These are phyloP conservation scores for Neurospora sp. DNA, from an alignment of 2,329 filamentous ascomycete species.

Conservation along the genomic window DNA sequence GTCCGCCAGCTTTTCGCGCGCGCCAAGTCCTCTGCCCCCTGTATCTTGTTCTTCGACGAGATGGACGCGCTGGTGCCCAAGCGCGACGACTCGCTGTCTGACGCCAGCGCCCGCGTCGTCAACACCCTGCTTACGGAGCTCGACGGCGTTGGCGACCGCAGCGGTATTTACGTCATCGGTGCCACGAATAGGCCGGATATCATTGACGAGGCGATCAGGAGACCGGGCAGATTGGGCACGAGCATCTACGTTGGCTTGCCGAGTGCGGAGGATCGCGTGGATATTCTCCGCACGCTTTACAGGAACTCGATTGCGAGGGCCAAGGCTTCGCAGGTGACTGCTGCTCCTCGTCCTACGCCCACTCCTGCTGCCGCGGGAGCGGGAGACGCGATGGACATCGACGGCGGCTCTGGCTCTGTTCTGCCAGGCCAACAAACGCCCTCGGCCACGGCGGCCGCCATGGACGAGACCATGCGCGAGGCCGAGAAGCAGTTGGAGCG, in stretches of 20 bases:
- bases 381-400: background rate
- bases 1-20: slow-evolving; percentile 87
- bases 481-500: slow-evolving; percentile 44
- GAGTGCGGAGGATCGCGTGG: slow-evolving; percentile 61
- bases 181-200: slow-evolving; percentile 94
- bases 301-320: slow-evolving; percentile 41
- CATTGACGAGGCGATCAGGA: slow-evolving; percentile 90
- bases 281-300: slow-evolving; percentile 67
- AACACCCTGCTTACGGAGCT: slow-evolving; percentile 93
- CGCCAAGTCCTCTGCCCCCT: slow-evolving; percentile 76
- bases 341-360: background rate
- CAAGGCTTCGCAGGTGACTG: slow-evolving; percentile 16
- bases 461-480: slow-evolving; percentile 26
- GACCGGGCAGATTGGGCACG: slow-evolving; percentile 79
- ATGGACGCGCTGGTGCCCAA: slow-evolving; percentile 85
- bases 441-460: slow-evolving; percentile 3
- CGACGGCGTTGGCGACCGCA: slow-evolving; percentile 70
- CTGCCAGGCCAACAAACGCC: background rate
- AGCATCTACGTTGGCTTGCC: slow-evolving; percentile 86
- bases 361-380: background rate
- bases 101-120: slow-evolving; percentile 80
- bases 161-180: slow-evolving; percentile 87
- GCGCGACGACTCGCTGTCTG: slow-evolving; percentile 61
- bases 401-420: slow-evolving; percentile 14
- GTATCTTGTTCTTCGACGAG: slow-evolving; percentile 97